phyloP scores from a whole-genome alignment of 2,329 filamentous ascomycete species.

The Rhinocladiella mackenziei region DNA sequence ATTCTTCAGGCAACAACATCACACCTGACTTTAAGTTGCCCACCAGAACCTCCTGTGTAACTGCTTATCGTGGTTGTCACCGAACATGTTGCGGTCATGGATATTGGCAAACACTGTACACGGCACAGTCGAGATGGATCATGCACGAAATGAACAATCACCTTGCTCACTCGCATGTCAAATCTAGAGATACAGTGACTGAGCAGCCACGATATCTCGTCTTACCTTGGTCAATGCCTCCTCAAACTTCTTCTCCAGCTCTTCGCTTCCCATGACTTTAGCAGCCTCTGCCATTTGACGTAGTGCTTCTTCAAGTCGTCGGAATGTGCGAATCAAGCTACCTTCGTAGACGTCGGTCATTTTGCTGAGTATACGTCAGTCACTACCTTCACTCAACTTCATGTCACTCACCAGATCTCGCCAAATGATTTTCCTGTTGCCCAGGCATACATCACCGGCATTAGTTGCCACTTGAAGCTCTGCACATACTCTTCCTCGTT shows the following conservation, averaged over 20 bases:
- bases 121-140: constrained; percentile 3
- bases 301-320: constrained; percentile 86
- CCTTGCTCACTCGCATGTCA: constrained; percentile 1
- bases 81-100: constrained; percentile 13
- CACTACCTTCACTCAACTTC: constrained; percentile 6
- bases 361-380: constrained; percentile 59
- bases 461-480: constrained; percentile 87
- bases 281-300: constrained; percentile 92
- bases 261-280: constrained; percentile 97
- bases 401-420: constrained; percentile 77
- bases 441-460: constrained; percentile 95
- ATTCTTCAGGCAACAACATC: constrained; percentile 11
- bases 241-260: constrained; percentile 57
- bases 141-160: constrained; percentile 1
- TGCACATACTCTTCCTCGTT: constrained; percentile 92
- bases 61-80: constrained; percentile 11
- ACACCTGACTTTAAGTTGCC: constrained; percentile 9
- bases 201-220: constrained; percentile 89
- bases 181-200: constrained; percentile 72
- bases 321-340: constrained; percentile 91
- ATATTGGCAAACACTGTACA: constrained; percentile 4
- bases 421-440: constrained; percentile 84
- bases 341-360: constrained; percentile 99
- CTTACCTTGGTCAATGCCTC: constrained; percentile 41
- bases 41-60: constrained; percentile 5